A percentile compares a stretch with the other conserved stretches of the same genome.
Conservation (phyloP, 768 basidiomycete genomes). For the Glaciozyma martinii region DNA sequence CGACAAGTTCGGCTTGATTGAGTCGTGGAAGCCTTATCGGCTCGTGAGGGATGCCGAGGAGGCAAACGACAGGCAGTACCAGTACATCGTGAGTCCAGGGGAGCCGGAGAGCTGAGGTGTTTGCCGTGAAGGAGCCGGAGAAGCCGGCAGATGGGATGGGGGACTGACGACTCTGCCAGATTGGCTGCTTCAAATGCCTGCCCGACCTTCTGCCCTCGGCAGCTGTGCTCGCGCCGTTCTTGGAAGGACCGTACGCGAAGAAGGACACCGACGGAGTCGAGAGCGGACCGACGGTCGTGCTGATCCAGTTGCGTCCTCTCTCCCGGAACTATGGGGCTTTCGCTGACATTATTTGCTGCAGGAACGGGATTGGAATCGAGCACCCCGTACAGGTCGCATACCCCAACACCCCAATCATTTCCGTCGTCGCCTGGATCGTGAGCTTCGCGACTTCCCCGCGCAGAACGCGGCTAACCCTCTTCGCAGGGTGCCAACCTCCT, state of each 20-base stretch:
- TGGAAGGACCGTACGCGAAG: slow-evolving; percentile 45
- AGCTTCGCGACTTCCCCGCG: too few species aligned
- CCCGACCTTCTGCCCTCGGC: slow-evolving; percentile 58
- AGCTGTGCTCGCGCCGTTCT: slow-evolving; percentile 50
- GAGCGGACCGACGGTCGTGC: slow-evolving; percentile 48
- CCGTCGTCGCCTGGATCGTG: slow-evolving; percentile 19
- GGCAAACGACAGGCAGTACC: slow-evolving; percentile 55
- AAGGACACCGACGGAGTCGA: not conserved
- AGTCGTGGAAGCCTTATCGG: slow-evolving; percentile 57
- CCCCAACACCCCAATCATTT: slow-evolving; percentile 23
- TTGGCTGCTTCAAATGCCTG: slow-evolving; percentile 61
- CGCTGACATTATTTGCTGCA: not conserved
- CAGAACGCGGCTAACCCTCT: too few species aligned
- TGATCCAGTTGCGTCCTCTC: slow-evolving; percentile 51
- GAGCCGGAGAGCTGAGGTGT: not conserved
- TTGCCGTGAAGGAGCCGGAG: not conserved
- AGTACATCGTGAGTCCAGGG: slow-evolving; percentile 45
- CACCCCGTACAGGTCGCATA: slow-evolving; percentile 17
- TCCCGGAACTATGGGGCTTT: not conserved
- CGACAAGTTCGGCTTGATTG: slow-evolving; percentile 52
- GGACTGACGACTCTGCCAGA: too few species aligned
- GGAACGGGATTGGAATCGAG: slow-evolving; percentile 24
- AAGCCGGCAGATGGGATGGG: too few species aligned
- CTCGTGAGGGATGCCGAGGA: slow-evolving; percentile 52
- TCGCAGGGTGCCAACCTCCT: slow-evolving; percentile 21